Evolutionary conservation across 2,329 filamentous ascomycete species (phyloP).

Genomic region (Dendryphion nanum): DNA sequence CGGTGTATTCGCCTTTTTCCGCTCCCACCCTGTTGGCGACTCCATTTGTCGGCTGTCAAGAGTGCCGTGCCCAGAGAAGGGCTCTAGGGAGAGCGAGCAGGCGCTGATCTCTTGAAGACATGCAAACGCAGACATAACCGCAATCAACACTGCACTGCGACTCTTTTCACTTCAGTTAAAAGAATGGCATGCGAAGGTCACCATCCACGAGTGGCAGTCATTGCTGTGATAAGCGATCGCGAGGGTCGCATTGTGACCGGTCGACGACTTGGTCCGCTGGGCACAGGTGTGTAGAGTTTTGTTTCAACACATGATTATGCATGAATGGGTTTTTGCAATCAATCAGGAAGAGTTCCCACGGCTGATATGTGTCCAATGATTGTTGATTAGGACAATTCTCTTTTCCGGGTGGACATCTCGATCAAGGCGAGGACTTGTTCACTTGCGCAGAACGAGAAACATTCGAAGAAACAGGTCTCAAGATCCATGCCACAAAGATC

Average conservation of each 20-base stretch:
- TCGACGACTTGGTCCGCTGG: constrained; percentile 1
- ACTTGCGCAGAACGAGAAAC: constrained; percentile 4
- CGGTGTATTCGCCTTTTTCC: no score
- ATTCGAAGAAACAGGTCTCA: constrained; percentile 4
- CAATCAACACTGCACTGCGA: no score
- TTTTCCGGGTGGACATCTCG: constrained; percentile 4
- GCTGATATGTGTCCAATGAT: no score
- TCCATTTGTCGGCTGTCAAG: no score
- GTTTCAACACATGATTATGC: neutral
- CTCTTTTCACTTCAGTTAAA: neutral
- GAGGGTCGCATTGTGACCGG: constrained; percentile 3
- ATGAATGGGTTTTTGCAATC: neutral
- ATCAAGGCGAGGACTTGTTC: constrained; percentile 4
- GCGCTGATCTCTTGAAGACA: no score
- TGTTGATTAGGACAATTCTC: constrained; percentile 1
- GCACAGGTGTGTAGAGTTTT: constrained; percentile 1
- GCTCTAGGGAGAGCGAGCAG: no score
- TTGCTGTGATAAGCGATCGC: constrained; percentile 1
- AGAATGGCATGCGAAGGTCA: constrained; percentile 2
- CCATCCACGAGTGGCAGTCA: constrained; percentile 2
- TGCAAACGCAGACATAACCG: no score
- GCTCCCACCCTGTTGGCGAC: no score
- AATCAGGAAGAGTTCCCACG: no score
- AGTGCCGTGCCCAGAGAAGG: no score
- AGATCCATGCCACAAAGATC: constrained; percentile 1